Conservation (phyloP, 2,329 filamentous ascomycete genomes). For the Ophioceras dolichostomum region DNA sequence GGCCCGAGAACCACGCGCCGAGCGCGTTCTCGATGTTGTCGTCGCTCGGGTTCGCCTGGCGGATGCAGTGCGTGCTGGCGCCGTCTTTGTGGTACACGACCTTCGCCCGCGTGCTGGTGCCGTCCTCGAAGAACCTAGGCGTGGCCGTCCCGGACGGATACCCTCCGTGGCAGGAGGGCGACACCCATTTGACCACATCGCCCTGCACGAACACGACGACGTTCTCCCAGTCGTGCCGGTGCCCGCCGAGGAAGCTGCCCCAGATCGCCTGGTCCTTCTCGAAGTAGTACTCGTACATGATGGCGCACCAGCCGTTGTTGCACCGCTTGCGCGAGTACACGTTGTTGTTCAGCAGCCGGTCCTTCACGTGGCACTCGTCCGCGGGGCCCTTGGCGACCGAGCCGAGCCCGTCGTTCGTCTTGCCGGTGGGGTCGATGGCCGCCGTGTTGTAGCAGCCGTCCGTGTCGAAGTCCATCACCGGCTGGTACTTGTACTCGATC, state of each 20-base stretch:
- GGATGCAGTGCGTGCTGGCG: slow-evolving; percentile 20
- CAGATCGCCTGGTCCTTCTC: slow-evolving; percentile 25
- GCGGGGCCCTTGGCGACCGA: slow-evolving; percentile 6
- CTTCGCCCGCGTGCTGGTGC: slow-evolving; percentile 20
- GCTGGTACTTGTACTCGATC: slow-evolving; percentile 17
- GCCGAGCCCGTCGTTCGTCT: slow-evolving; percentile 14
- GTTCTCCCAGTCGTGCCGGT: slow-evolving; percentile 28
- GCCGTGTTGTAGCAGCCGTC: slow-evolving; percentile 33
- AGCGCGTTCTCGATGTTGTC: slow-evolving; percentile 20
- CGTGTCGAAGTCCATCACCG: slow-evolving; percentile 24
- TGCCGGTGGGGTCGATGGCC: slow-evolving; percentile 25
- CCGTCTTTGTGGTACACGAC: slow-evolving; percentile 26
- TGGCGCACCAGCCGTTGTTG: slow-evolving; percentile 30
- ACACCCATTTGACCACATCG: slow-evolving; percentile 15
- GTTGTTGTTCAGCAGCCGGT: slow-evolving; percentile 18
- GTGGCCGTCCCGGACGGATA: slow-evolving; percentile 11
- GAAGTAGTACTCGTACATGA: slow-evolving; percentile 33
- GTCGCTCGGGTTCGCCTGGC: slow-evolving; percentile 14
- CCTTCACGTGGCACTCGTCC: slow-evolving; percentile 12
- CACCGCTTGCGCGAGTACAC: slow-evolving; percentile 28
- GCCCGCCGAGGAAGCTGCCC: slow-evolving; percentile 12
- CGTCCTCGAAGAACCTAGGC: slow-evolving; percentile 8
- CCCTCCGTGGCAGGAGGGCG: slow-evolving; percentile 18
- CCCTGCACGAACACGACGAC: slow-evolving; percentile 18
- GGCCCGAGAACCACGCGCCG: slow-evolving; percentile 20